phyloP scores from a whole-genome alignment of 257 asterid species.

The Nemophila menziesii region DNA sequence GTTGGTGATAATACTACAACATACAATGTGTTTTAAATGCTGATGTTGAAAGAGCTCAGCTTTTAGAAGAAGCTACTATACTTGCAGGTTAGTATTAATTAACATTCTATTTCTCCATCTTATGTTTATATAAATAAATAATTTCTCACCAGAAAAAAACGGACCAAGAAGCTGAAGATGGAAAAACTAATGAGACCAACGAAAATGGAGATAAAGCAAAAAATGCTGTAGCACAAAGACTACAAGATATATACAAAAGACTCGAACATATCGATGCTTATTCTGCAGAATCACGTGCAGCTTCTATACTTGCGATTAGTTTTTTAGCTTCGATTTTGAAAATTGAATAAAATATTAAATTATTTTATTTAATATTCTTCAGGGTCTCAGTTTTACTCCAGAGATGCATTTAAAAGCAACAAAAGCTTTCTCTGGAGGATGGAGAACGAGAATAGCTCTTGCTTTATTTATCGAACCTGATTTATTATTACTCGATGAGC shows the following conservation, averaged over 20 bases:
- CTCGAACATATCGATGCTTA: conserved; percentile 91
- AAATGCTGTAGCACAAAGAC: conserved; percentile 46
- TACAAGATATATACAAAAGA: conserved; percentile 84
- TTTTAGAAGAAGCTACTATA: conserved; percentile 82
- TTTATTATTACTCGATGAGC: conserved; percentile 88
- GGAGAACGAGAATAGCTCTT: conserved; percentile 98
- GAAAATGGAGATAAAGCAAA: conserved; percentile 42
- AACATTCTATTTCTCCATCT: no score
- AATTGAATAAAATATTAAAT: not conserved
- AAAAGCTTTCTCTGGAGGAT: conserved; percentile 95
- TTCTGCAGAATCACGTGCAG: conserved; percentile 98
- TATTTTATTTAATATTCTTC: no score
- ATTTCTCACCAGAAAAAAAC: conserved; percentile 37
- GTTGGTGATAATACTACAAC: conserved; percentile 73
- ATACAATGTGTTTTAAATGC: conserved; percentile 81
- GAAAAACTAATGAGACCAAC: conserved; percentile 31
- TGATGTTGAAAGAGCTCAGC: conserved; percentile 74
- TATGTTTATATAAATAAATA: not conserved
- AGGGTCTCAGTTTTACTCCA: conserved; percentile 92
- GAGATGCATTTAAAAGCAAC: conserved; percentile 89
- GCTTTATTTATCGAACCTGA: conserved; percentile 97
- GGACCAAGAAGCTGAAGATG: conserved; percentile 48
- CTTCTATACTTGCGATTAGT: conserved; percentile 94
- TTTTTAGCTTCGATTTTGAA: conserved; percentile 4
- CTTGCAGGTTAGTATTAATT: conserved; percentile 70